phyloP scores from a whole-genome alignment of 1,284 basidiomycete species.

The Trametes hirsuta region DNA sequence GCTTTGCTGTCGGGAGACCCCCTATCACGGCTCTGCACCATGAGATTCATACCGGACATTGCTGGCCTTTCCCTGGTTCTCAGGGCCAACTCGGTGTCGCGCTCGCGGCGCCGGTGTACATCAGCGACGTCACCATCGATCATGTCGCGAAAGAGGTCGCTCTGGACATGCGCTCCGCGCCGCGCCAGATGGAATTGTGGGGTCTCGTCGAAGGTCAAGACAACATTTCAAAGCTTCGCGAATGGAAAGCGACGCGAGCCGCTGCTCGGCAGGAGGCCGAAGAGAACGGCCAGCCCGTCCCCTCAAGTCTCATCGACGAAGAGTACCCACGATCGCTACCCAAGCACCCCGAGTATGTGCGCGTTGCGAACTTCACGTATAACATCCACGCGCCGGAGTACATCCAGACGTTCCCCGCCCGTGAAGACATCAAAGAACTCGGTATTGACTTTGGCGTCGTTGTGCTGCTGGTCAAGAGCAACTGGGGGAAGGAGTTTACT shows the following conservation, averaged over 20 bases:
- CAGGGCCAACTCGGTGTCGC: slow-evolving; percentile 83
- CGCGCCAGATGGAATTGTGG: slow-evolving; percentile 89
- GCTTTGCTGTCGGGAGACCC: slow-evolving; percentile 71
- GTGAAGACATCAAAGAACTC: slow-evolving; percentile 65
- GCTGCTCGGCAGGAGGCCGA: slow-evolving; percentile 41
- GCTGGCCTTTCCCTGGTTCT: slow-evolving; percentile 89
- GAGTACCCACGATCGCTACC: slow-evolving; percentile 58
- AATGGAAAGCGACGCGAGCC: slow-evolving; percentile 44
- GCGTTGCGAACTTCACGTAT: slow-evolving; percentile 81
- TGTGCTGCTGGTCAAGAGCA: slow-evolving; percentile 76
- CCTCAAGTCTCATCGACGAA: slow-evolving; percentile 38
- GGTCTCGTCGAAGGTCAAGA: slow-evolving; percentile 78
- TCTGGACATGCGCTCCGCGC: slow-evolving; percentile 80
- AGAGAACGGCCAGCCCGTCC: slow-evolving; percentile 33
- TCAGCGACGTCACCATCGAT: slow-evolving; percentile 86
- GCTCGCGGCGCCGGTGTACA: slow-evolving; percentile 69
- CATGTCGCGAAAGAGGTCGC: slow-evolving; percentile 83
- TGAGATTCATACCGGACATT: slow-evolving; percentile 80
- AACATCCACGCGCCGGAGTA: slow-evolving; percentile 69
- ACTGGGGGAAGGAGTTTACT: slow-evolving; percentile 88
- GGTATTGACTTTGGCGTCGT: slow-evolving; percentile 84
- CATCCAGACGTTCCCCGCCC: slow-evolving; percentile 87
- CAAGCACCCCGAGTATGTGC: slow-evolving; percentile 61
- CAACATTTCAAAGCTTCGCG: slow-evolving; percentile 62
- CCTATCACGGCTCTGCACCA: slow-evolving; percentile 88